Percentiles rank a stretch among this genome's conserved stretches.
These are phyloP conservation scores for Cladorrhinum samala DNA, from an alignment of 495 filamentous ascomycete genomes.

Conservation along the genomic window DNA sequence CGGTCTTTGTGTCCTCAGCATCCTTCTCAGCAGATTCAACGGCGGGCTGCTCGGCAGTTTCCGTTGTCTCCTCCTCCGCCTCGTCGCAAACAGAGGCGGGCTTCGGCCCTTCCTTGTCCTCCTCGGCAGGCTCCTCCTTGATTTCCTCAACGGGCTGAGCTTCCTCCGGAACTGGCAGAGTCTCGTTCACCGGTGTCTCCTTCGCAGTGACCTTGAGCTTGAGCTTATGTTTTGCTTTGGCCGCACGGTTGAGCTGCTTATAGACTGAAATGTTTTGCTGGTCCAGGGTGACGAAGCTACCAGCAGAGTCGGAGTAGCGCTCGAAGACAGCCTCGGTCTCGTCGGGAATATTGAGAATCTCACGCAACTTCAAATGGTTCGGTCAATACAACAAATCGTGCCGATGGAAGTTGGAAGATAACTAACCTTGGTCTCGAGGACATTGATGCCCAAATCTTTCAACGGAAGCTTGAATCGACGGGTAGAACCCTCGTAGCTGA, in stretches of 20 bases:
- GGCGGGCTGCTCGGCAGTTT: background rate
- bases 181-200: background rate
- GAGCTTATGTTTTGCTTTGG: constrained; percentile 97
- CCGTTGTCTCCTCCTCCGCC: constrained; percentile 14
- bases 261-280: constrained; percentile 72
- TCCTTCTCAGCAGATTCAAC: background rate
- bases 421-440: constrained; percentile 83
- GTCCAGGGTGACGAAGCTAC: constrained; percentile 72
- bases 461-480: constrained; percentile 87
- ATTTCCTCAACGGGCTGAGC: constrained; percentile 16
- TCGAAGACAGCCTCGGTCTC: constrained; percentile 71
- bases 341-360: constrained; percentile 61
- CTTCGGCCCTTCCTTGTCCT: constrained; percentile 18
- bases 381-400: constrained; percentile 16
- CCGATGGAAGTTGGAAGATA: background rate
- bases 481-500: constrained; percentile 63
- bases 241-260: constrained; percentile 94
- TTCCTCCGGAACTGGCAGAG: constrained; percentile 26
- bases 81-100: constrained; percentile 24
- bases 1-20: background rate
- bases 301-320: constrained; percentile 93
- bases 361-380: constrained; percentile 56
- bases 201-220: constrained; percentile 68
- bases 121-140: constrained; percentile 4
- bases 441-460: constrained; percentile 68